These are phyloP conservation scores for Neoascochyta sp. DNA, from an alignment of 2,329 filamentous ascomycete genomes.

Conservation along the genomic window DNA sequence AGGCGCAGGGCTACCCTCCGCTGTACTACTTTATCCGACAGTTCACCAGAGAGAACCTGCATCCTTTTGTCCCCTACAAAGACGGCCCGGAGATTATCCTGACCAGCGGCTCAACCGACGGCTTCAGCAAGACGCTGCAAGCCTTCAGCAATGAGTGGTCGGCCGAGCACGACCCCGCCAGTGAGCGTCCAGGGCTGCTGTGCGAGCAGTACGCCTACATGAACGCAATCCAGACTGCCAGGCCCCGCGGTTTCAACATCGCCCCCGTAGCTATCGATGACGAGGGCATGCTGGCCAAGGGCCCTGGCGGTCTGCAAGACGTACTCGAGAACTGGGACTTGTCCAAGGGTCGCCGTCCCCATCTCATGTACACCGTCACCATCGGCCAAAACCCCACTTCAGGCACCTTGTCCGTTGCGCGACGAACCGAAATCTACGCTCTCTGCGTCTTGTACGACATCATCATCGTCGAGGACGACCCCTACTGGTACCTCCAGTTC, in stretches of 20 bases:
- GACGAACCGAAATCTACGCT: slow-evolving; percentile 74
- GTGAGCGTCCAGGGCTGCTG: slow-evolving; percentile 71
- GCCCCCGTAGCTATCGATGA: slow-evolving; percentile 72
- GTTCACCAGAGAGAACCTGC: slow-evolving; percentile 71
- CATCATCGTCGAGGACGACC: slow-evolving; percentile 89
- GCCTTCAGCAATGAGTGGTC: slow-evolving; percentile 74
- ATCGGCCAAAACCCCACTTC: slow-evolving; percentile 88
- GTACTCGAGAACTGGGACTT: slow-evolving; percentile 80
- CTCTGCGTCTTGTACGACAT: slow-evolving; percentile 81
- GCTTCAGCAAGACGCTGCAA: slow-evolving; percentile 73
- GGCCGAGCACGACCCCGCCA: slow-evolving; percentile 61
- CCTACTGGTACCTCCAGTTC: slow-evolving; percentile 93
- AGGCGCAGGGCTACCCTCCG: slow-evolving; percentile 75
- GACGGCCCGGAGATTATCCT: slow-evolving; percentile 73
- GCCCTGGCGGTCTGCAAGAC: slow-evolving; percentile 70
- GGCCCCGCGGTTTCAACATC: slow-evolving; percentile 67
- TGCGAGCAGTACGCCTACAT: slow-evolving; percentile 79
- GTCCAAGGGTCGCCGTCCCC: slow-evolving; percentile 68
- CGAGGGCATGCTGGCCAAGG: slow-evolving; percentile 72
- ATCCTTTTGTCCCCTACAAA: slow-evolving; percentile 76
- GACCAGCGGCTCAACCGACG: slow-evolving; percentile 81
- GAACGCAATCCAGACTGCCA: slow-evolving; percentile 65
- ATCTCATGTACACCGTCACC: slow-evolving; percentile 87
- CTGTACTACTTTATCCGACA: slow-evolving; percentile 73
- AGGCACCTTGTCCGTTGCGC: slow-evolving; percentile 66